A percentile compares a stretch with the other conserved stretches of the same genome.
Conservation (phyloP, 139 green algal genomes). For the Closterium sp. region DNA sequence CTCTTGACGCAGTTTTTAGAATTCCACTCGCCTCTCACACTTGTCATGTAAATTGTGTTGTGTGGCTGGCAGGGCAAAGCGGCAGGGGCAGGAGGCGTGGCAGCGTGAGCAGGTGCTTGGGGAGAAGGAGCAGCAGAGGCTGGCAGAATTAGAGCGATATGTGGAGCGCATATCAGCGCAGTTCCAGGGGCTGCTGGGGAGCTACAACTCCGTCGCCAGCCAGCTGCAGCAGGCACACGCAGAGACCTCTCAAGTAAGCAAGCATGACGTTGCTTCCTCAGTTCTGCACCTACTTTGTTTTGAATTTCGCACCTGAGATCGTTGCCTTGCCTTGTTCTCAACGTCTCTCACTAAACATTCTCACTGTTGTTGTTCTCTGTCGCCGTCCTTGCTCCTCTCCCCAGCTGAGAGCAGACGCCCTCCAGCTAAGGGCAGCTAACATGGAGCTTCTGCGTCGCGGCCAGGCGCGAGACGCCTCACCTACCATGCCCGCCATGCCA, state of each 20-base stretch:
- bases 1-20: background rate
- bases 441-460: background rate
- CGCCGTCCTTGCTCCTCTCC: background rate
- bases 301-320: too few relatives aligned
- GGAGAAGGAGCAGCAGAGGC: background rate
- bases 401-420: background rate
- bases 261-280: background rate
- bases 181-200: background rate
- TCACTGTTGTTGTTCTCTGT: background rate
- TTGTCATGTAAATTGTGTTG: background rate
- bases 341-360: too few relatives aligned
- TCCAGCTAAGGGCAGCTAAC: background rate
- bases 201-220: background rate
- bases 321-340: too few relatives aligned
- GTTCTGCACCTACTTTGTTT: too few relatives aligned
- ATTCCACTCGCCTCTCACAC: too few relatives aligned
- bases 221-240: conserved; percentile 1
- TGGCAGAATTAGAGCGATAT: background rate
- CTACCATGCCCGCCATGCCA: too few relatives aligned
- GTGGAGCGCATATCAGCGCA: background rate
- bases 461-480: background rate
- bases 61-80: background rate
- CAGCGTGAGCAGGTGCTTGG: background rate
- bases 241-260: background rate
- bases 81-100: background rate